These are phyloP conservation scores for Vitis labrusca DNA, from an alignment of 164 flowering plant species.

Conservation along the genomic window DNA sequence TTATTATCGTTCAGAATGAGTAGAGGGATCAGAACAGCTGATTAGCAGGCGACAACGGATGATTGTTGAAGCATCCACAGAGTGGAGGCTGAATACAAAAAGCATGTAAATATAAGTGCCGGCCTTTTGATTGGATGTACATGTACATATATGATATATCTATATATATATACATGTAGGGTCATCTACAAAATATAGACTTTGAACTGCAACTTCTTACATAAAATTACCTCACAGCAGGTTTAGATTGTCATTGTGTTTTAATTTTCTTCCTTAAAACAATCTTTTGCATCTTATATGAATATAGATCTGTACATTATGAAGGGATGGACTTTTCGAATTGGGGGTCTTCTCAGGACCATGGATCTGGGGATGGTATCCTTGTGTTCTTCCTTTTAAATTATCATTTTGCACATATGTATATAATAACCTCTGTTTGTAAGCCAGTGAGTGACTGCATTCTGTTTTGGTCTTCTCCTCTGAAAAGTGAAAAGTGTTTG, in stretches of 20 bases:
- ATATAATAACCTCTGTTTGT: no score
- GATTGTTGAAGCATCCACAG: background rate
- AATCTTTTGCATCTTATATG: background rate
- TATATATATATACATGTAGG: constrained; percentile 7
- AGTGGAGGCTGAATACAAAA: background rate
- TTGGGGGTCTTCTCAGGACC: no score
- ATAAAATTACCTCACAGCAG: no score
- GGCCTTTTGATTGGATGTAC: no score
- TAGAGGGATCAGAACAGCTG: background rate
- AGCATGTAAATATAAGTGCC: constrained; percentile 8
- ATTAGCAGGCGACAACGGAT: background rate
- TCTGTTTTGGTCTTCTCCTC: no score
- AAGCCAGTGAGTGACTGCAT: no score
- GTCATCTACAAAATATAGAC: background rate
- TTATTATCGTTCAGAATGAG: background rate
- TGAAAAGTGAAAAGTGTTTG: no score
- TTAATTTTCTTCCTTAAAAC: background rate
- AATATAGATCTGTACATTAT: background rate
- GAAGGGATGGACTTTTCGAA: background rate
- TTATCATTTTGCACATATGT: no score
- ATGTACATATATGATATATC: constrained; percentile 1
- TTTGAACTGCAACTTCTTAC: background rate
- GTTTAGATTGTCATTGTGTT: background rate
- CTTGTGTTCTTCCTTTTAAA: no score
- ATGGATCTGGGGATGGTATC: no score